These are phyloP conservation scores for Diaporthe destruens DNA, from an alignment of 2,329 filamentous ascomycete genomes.

Conservation along the genomic window DNA sequence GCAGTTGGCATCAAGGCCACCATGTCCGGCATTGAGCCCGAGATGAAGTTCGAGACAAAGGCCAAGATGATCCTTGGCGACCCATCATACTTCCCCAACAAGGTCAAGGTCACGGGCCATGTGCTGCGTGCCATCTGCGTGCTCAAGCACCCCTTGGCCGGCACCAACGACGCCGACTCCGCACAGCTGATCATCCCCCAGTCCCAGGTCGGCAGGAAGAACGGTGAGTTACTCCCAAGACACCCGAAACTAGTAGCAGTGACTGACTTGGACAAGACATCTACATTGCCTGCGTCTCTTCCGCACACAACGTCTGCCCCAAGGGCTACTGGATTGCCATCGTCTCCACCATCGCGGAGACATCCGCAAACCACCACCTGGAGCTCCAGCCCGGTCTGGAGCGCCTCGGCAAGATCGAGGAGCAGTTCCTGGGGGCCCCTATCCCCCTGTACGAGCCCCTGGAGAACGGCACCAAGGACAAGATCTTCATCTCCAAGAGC, in stretches of 20 bases:
- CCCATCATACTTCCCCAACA: slow-evolving; percentile 94
- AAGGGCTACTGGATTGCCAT: slow-evolving; percentile 99
- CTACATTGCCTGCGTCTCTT: slow-evolving; percentile 95
- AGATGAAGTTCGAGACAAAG: slow-evolving; percentile 97
- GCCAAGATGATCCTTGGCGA: slow-evolving; percentile 96
- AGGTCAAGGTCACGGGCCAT: slow-evolving; percentile 88
- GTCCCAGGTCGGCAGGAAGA: slow-evolving; percentile 95
- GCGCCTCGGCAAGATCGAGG: slow-evolving; percentile 91
- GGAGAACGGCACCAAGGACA: slow-evolving; percentile 84
- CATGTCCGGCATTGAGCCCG: slow-evolving; percentile 85
- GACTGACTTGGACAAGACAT: slow-evolving; percentile 72
- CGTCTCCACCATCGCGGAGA: slow-evolving; percentile 96
- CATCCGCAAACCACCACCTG: slow-evolving; percentile 90
- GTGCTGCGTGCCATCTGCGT: slow-evolving; percentile 98
- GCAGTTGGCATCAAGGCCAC: slow-evolving; percentile 97
- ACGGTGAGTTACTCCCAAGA: slow-evolving; percentile 71
- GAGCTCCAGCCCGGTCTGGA: slow-evolving; percentile 94
- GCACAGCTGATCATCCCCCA: slow-evolving; percentile 97
- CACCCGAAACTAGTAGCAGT: neutral
- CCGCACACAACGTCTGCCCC: slow-evolving; percentile 97
- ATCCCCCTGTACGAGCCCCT: slow-evolving; percentile 95
- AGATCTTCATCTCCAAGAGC: slow-evolving; percentile 98
- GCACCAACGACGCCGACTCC: slow-evolving; percentile 90
- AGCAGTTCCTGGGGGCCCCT: slow-evolving; percentile 93
- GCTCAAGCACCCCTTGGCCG: slow-evolving; percentile 92